phyloP scores from a whole-genome alignment of 257 asterid genomes.

The Solanum lycopersicoides region DNA sequence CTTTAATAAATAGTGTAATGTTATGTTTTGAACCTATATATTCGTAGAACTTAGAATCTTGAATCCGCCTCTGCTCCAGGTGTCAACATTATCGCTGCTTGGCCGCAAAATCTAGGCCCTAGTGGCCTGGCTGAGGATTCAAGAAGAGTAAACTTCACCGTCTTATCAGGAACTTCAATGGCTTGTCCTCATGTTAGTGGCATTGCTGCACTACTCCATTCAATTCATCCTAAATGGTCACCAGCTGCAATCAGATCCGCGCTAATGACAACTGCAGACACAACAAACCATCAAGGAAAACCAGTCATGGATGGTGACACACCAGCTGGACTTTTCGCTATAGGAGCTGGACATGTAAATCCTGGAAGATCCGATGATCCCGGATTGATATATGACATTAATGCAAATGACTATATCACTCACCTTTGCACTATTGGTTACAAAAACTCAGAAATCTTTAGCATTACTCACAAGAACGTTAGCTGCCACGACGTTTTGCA shows the following conservation, averaged over 20 bases:
- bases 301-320: conserved; percentile 73
- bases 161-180: conserved; percentile 52
- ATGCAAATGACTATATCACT: conserved; percentile 47
- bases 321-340: conserved; percentile 65
- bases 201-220: not conserved
- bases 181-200: conserved; percentile 8
- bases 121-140: conserved; percentile 78
- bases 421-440: conserved; percentile 73
- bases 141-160: conserved; percentile 83
- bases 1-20: not conserved
- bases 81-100: conserved; percentile 89
- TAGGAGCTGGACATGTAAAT: conserved; percentile 90
- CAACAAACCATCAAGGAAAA: conserved; percentile 49
- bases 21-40: not conserved
- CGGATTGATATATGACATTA: conserved; percentile 68
- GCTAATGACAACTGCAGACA: conserved; percentile 26
- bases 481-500: conserved; percentile 50
- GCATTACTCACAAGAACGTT: conserved; percentile 74
- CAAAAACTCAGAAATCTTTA: conserved; percentile 47
- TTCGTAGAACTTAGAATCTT: not conserved
- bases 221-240: conserved; percentile 1
- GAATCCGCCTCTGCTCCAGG: conserved; percentile 43
- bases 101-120: conserved; percentile 91
- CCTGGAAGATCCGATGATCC: conserved; percentile 69
- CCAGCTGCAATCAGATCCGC: conserved; percentile 13